These are phyloP conservation scores for Phytophthora melonis DNA, from an alignment of 352 stramenopile species.

Conservation along the genomic window DNA sequence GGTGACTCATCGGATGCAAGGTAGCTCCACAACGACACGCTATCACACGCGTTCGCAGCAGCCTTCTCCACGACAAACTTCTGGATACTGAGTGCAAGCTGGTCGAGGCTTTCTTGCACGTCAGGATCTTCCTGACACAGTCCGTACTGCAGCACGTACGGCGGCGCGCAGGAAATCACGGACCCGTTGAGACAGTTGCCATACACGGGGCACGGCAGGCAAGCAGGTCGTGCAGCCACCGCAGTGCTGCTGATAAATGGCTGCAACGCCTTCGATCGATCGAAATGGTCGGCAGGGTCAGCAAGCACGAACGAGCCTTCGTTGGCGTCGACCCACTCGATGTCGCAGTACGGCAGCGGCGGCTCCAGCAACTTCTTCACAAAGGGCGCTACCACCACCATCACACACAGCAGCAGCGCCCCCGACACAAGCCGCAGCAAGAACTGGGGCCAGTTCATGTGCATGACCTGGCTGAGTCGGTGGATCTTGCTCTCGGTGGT, in stretches of 20 bases:
- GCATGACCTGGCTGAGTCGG: conserved; percentile 44
- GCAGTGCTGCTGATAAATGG: conserved; percentile 45
- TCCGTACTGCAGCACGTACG: conserved; percentile 58
- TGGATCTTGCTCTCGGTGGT: conserved; percentile 54
- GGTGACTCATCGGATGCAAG: conserved; percentile 6
- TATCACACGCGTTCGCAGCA: conserved; percentile 45
- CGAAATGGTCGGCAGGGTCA: conserved; percentile 39
- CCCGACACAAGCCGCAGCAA: conserved; percentile 49
- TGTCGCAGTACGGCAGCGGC: conserved; percentile 64
- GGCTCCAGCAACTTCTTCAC: conserved; percentile 44
- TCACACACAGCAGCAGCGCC: conserved; percentile 45
- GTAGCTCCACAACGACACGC: conserved; percentile 41
- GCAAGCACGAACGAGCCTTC: conserved; percentile 38
- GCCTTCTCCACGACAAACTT: conserved; percentile 53
- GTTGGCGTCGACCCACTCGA: conserved; percentile 43
- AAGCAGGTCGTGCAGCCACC: conserved; percentile 28
- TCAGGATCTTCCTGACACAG: conserved; percentile 67
- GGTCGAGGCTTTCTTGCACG: conserved; percentile 55
- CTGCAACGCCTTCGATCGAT: conserved; percentile 60
- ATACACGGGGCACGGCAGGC: conserved; percentile 69
- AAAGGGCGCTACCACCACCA: conserved; percentile 56
- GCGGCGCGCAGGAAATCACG: conserved; percentile 53
- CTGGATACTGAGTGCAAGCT: conserved; percentile 58
- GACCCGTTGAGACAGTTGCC: conserved; percentile 63
- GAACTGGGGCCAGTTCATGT: conserved; percentile 50